Evolutionary conservation across 75 land plant genomes (phyloP).

Genomic region (Pinus albicaulis): DNA sequence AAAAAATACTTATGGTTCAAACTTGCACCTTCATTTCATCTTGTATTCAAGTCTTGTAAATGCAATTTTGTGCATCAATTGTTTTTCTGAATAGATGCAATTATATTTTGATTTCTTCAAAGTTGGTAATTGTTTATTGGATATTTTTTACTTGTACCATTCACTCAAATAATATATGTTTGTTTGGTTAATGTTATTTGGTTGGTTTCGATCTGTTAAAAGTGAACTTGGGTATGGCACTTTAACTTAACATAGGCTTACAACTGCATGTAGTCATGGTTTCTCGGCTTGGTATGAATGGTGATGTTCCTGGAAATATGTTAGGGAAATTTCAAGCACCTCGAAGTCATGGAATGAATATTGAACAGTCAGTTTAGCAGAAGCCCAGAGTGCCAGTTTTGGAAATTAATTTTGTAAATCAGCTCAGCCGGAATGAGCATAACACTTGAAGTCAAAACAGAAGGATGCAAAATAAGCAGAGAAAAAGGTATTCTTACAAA

Average conservation of each 20-base stretch:
- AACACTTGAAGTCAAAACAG: conserved; percentile 45
- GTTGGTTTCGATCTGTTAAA: not conserved
- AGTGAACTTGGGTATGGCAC: not conserved
- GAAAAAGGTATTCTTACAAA: conserved; percentile 53
- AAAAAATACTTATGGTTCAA: not conserved
- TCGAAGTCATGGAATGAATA: conserved; percentile 18
- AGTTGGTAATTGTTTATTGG: not conserved
- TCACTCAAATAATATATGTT: not conserved
- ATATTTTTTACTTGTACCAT: not conserved
- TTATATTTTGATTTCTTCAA: not conserved
- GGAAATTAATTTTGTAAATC: conserved; percentile 50
- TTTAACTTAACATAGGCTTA: conserved; percentile 20
- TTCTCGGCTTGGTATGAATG: conserved; percentile 17
- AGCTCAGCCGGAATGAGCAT: conserved; percentile 78
- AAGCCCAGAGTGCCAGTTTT: conserved; percentile 47
- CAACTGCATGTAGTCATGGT: conserved; percentile 31
- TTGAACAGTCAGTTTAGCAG: conserved; percentile 27
- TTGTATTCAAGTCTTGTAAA: not conserved
- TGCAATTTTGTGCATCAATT: not conserved
- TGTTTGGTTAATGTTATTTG: not conserved
- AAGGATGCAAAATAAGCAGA: conserved; percentile 61
- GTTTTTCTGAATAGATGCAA: not conserved
- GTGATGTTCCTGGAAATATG: conserved; percentile 18
- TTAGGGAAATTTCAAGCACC: conserved; percentile 8
- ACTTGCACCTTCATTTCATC: not conserved